These are phyloP conservation scores for Pseudoturritis turrita DNA, from an alignment of 345 rosid species.

Conservation along the genomic window DNA sequence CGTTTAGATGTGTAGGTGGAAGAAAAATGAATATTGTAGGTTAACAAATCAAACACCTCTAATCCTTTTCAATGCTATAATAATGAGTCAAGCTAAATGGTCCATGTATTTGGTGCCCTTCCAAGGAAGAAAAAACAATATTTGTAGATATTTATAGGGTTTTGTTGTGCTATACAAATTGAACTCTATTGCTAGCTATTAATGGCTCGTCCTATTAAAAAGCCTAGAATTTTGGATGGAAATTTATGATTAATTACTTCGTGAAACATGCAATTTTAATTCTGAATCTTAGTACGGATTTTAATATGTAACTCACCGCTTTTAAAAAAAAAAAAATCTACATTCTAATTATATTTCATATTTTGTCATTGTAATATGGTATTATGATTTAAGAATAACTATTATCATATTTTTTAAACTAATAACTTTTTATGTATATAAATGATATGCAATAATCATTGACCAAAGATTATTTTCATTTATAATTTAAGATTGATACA, in stretches of 20 bases:
- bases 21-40: background rate
- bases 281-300: background rate
- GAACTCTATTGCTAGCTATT: background rate
- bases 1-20: conserved; percentile 7
- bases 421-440: too few species aligned
- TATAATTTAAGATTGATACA: too few species aligned
- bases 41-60: conserved; percentile 19
- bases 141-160: background rate
- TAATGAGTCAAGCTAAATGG: background rate
- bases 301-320: background rate
- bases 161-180: conserved; percentile 12
- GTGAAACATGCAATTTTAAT: background rate
- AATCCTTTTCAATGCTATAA: background rate
- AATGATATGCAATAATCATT: background rate
- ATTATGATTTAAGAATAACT: too few species aligned
- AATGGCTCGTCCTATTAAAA: background rate
- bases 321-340: background rate
- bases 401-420: too few species aligned
- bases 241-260: background rate
- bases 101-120: conserved; percentile 13
- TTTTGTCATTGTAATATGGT: background rate
- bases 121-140: background rate
- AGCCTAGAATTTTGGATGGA: background rate
- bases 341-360: background rate
- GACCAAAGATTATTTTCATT: background rate